Conservation (phyloP, 2,329 filamentous ascomycete species). For the Fusarium sp. region DNA sequence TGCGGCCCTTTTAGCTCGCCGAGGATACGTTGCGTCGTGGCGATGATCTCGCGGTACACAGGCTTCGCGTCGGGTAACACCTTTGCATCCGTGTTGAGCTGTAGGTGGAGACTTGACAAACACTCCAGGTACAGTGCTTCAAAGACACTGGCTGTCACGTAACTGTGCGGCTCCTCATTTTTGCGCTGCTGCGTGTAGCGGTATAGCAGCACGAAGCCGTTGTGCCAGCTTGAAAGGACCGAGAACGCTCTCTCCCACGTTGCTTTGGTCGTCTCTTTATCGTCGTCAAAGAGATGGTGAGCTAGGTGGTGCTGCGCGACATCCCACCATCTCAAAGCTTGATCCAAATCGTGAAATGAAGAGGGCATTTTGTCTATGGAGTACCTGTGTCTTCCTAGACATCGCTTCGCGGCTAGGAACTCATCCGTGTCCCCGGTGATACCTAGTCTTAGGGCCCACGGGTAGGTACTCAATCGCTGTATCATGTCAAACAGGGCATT, state of each 20-base stretch:
- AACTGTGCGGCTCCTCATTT: slow-evolving; percentile 5
- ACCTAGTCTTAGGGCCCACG: slow-evolving; percentile 29
- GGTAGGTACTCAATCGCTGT: slow-evolving; percentile 35
- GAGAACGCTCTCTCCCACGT: slow-evolving; percentile 19
- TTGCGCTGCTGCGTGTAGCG: slow-evolving; percentile 14
- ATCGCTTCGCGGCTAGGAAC: neutral
- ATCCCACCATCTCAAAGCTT: slow-evolving; percentile 35
- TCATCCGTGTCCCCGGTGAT: slow-evolving; percentile 1
- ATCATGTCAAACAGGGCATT: slow-evolving; percentile 31
- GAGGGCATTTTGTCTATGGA: slow-evolving; percentile 21
- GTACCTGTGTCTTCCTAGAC: slow-evolving; percentile 15
- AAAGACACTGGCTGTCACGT: slow-evolving; percentile 28
- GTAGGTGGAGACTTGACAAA: slow-evolving; percentile 18
- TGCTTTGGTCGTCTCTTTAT: neutral
- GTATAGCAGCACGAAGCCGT: slow-evolving; percentile 20
- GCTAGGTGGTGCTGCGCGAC: slow-evolving; percentile 24
- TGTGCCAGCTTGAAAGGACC: slow-evolving; percentile 27
- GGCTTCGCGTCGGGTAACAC: slow-evolving; percentile 28
- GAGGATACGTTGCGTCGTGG: slow-evolving; percentile 9
- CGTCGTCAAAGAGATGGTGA: neutral
- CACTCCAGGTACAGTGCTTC: slow-evolving; percentile 34
- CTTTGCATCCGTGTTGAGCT: slow-evolving; percentile 7
- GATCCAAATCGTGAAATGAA: slow-evolving; percentile 23
- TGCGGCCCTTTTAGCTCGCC: neutral
- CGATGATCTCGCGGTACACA: slow-evolving; percentile 33